Evolutionary conservation across 2,329 filamentous ascomycete species (phyloP).

Genomic region (Cladosporium sp.): DNA sequence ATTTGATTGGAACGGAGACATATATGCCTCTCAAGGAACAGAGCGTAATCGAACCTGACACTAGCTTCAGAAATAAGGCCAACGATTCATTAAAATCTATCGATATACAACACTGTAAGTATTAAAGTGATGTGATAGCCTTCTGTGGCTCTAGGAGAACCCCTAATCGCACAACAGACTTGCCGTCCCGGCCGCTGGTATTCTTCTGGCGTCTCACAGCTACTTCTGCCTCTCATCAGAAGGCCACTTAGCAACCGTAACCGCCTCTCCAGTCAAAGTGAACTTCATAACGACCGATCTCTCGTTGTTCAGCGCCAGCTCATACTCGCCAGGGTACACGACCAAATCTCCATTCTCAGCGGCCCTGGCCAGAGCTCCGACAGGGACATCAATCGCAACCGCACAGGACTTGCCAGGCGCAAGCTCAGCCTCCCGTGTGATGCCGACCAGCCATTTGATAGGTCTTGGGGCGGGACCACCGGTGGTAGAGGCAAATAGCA

Average conservation of each 20-base stretch:
- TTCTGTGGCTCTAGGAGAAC: no score
- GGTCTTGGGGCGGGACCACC: conserved; percentile 40
- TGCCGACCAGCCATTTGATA: conserved; percentile 38
- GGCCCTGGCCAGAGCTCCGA: conserved; percentile 36
- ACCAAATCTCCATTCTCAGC: conserved; percentile 37
- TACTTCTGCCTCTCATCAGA: background rate
- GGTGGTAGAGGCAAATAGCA: conserved; percentile 37
- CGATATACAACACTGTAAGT: no score
- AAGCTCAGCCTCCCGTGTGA: conserved; percentile 18
- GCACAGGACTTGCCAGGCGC: conserved; percentile 14
- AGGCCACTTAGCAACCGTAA: conserved; percentile 39
- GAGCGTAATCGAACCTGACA: no score
- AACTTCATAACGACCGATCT: conserved; percentile 28
- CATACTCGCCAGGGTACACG: conserved; percentile 40
- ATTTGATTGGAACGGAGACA: no score
- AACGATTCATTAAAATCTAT: no score
- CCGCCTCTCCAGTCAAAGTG: conserved; percentile 37
- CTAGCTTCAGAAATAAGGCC: no score
- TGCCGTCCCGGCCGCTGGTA: no score
- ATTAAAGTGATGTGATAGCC: no score
- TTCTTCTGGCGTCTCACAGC: no score
- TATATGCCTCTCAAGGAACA: no score
- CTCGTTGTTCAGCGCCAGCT: conserved; percentile 39
- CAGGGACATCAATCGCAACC: conserved; percentile 34
- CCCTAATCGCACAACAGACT: no score